Conservation (phyloP, 345 rosid genomes). For the Jatropha curcas region DNA sequence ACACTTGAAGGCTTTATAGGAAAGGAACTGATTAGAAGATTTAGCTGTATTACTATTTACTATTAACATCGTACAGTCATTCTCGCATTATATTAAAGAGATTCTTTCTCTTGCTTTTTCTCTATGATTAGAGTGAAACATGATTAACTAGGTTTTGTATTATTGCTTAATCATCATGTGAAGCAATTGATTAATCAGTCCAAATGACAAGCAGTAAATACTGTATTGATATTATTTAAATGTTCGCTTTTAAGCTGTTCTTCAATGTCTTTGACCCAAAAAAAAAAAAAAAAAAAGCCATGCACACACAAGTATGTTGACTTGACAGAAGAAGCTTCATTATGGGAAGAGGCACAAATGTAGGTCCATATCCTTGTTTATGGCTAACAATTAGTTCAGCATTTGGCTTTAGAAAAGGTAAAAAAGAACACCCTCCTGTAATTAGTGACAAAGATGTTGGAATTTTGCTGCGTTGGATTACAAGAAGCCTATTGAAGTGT, state of each 20-base stretch:
- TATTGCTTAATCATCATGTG: conserved; percentile 6
- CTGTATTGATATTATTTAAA: no score
- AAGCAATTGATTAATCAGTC: not conserved
- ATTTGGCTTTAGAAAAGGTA: no score
- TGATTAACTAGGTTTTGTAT: no score
- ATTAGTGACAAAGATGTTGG: no score
- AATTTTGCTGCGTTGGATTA: no score
- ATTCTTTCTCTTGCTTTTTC: not conserved
- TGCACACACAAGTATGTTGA: conserved; percentile 4
- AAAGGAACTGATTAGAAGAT: not conserved
- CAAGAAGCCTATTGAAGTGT: no score
- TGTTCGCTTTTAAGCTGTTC: no score
- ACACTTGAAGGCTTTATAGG: not conserved
- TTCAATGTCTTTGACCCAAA: no score
- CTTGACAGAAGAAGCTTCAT: conserved; percentile 26
- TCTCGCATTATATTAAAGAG: not conserved
- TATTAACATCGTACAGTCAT: not conserved
- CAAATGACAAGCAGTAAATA: not conserved
- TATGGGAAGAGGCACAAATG: not conserved
- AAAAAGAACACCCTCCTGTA: no score
- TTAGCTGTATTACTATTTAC: not conserved
- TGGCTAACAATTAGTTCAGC: not conserved
- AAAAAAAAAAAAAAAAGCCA: no score
- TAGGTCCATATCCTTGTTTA: not conserved
- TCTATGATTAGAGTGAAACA: not conserved